phyloP scores from a whole-genome alignment of 106 monocot genomes.

The Apostasia ramifera region DNA sequence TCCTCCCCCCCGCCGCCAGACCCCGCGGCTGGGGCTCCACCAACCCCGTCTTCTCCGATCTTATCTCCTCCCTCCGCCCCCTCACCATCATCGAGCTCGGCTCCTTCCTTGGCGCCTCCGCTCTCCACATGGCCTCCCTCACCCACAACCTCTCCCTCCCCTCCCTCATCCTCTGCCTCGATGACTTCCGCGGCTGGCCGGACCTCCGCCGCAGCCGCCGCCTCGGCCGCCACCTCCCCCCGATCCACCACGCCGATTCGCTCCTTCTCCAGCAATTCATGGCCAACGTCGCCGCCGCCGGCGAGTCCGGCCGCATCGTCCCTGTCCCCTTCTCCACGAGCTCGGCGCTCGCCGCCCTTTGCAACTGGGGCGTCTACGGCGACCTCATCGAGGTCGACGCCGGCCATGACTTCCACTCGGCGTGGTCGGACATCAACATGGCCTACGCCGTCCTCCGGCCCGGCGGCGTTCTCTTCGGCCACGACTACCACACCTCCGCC shows the following conservation, averaged over 20 bases:
- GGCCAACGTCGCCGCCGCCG: slow-evolving; percentile 31
- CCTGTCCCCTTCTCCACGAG: slow-evolving; percentile 66
- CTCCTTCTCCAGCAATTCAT: slow-evolving; percentile 69
- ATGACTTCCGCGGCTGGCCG: slow-evolving; percentile 86
- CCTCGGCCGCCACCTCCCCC: slow-evolving; percentile 28
- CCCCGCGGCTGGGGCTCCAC: slow-evolving; percentile 7
- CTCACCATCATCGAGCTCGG: slow-evolving; percentile 64
- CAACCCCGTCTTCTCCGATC: slow-evolving; percentile 14
- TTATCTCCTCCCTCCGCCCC: slow-evolving; percentile 43
- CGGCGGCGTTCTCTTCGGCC: slow-evolving; percentile 65
- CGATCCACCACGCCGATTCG: slow-evolving; percentile 26
- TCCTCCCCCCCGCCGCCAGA: neutral
- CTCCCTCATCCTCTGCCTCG: slow-evolving; percentile 56
- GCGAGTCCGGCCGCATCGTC: slow-evolving; percentile 20
- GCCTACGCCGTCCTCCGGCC: slow-evolving; percentile 50
- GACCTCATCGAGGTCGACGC: slow-evolving; percentile 82
- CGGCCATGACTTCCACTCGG: slow-evolving; percentile 80
- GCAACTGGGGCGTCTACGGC: slow-evolving; percentile 56
- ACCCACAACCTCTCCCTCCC: slow-evolving; percentile 27
- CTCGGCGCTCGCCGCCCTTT: slow-evolving; percentile 39
- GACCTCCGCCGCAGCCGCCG: slow-evolving; percentile 21
- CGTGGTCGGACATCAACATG: slow-evolving; percentile 62
- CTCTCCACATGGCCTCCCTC: slow-evolving; percentile 74
- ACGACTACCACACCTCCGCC: slow-evolving; percentile 46
- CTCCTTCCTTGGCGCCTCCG: slow-evolving; percentile 78